Conservation (phyloP, 2,329 filamentous ascomycete genomes). For the Xylariaceae sp. region DNA sequence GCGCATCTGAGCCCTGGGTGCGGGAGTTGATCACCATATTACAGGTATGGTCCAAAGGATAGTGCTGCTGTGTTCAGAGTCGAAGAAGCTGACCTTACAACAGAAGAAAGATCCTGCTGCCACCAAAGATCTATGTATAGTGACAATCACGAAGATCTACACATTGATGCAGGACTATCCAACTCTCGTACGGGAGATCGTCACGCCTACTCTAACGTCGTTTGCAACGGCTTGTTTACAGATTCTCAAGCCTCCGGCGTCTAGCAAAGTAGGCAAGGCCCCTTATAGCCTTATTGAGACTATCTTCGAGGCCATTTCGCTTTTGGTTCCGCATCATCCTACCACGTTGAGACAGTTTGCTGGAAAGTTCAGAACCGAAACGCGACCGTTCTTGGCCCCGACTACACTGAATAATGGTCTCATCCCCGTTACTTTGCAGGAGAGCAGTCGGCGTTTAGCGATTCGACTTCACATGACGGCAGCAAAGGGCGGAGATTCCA, state of each 20-base stretch:
- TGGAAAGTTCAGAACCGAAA: constrained; percentile 59
- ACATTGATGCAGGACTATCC: constrained; percentile 74
- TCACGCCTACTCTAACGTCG: constrained; percentile 70
- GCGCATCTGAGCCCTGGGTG: constrained; percentile 70
- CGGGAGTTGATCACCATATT: constrained; percentile 68
- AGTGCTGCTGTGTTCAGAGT: not conserved
- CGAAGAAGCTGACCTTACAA: constrained; percentile 3
- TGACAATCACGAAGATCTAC: constrained; percentile 79
- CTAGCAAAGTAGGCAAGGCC: constrained; percentile 37
- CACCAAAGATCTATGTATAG: constrained; percentile 70
- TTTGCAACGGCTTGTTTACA: constrained; percentile 71
- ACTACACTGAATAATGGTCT: constrained; percentile 49
- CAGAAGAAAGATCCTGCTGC: constrained; percentile 72
- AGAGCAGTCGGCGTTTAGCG: constrained; percentile 58
- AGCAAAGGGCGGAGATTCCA: constrained; percentile 68
- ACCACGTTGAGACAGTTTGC: constrained; percentile 76
- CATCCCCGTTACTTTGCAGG: constrained; percentile 48
- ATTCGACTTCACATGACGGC: constrained; percentile 74
- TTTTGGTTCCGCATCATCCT: constrained; percentile 72
- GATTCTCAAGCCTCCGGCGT: constrained; percentile 47
- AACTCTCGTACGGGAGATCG: constrained; percentile 80
- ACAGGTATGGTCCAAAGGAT: constrained; percentile 45
- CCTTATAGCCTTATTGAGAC: constrained; percentile 55
- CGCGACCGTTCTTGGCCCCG: constrained; percentile 58
- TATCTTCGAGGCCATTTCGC: constrained; percentile 64